Conservation (phyloP, 148 eudicot genomes). For the Oxyria digyna region DNA sequence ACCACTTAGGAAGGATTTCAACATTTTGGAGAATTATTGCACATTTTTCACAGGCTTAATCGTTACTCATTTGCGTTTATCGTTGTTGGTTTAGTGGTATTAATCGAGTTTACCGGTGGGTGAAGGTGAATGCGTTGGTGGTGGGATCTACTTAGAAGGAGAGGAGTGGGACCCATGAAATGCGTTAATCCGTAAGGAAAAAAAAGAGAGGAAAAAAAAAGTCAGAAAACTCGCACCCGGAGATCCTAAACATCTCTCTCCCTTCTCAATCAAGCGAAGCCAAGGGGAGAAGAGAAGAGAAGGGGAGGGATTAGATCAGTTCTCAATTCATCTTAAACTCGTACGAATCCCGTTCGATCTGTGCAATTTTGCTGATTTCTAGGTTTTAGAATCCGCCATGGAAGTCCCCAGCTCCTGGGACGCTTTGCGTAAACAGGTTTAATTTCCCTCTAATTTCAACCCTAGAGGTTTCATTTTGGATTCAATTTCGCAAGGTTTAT, state of each 20-base stretch:
- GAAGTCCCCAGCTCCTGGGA: conserved; percentile 82
- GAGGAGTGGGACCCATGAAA: not conserved
- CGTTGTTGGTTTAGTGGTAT: not conserved
- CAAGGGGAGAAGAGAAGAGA: conserved; percentile 8
- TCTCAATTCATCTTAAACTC: not conserved
- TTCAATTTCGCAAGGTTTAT: not conserved
- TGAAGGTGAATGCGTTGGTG: conserved; percentile 6
- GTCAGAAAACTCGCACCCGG: conserved; percentile 4
- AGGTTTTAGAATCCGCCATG: conserved; percentile 23
- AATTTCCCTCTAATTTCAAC: not conserved
- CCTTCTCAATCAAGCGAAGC: conserved; percentile 8
- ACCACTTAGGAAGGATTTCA: too few relatives aligned
- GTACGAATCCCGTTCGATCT: not conserved
- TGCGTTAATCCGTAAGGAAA: conserved; percentile 3
- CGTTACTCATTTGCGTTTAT: not conserved
- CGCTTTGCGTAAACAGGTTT: conserved; percentile 71
- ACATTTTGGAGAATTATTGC: not conserved
- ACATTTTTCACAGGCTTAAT: not conserved
- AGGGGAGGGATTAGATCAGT: not conserved
- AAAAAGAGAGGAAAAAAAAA: not conserved
- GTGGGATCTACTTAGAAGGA: not conserved
- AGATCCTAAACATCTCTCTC: conserved; percentile 8
- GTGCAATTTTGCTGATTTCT: not conserved
- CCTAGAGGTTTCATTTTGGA: not conserved
- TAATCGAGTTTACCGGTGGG: too few relatives aligned